Evolutionary conservation across 2,329 filamentous ascomycete species (phyloP).

Genomic region (Aspergillus glaucus): DNA sequence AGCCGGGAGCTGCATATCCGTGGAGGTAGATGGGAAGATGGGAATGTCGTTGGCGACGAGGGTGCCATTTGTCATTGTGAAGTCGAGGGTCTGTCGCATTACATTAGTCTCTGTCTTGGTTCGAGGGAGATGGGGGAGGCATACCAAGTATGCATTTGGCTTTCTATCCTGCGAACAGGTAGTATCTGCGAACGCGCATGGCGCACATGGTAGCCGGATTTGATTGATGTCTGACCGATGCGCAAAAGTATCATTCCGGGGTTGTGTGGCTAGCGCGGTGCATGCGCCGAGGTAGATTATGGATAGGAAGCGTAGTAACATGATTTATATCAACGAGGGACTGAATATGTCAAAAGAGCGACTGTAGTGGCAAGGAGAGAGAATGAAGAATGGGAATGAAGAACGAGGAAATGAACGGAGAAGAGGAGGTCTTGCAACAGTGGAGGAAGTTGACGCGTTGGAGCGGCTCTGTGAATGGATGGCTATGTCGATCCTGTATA

Average conservation of each 20-base stretch:
- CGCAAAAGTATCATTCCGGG: too few species aligned
- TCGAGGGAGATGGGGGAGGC: too few species aligned
- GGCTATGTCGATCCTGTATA: too few species aligned
- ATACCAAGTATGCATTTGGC: slow-evolving; percentile 9
- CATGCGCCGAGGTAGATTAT: background rate
- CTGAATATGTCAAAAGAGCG: too few species aligned
- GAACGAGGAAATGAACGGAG: background rate
- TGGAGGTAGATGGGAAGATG: slow-evolving; percentile 22
- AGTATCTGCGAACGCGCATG: slow-evolving; percentile 12
- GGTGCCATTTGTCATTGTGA: slow-evolving; percentile 20
- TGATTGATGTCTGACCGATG: background rate
- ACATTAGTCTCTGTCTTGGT: background rate
- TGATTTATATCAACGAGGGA: background rate
- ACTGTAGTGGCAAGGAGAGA: too few species aligned
- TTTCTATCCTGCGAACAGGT: slow-evolving; percentile 8
- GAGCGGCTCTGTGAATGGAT: too few species aligned
- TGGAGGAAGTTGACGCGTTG: too few species aligned
- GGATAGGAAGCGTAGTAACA: slow-evolving; percentile 12
- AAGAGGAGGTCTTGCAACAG: background rate
- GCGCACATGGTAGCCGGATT: slow-evolving; percentile 6
- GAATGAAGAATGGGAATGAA: background rate
- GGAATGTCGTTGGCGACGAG: slow-evolving; percentile 23
- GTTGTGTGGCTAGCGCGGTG: too few species aligned
- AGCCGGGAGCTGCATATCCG: slow-evolving; percentile 18
- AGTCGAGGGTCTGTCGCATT: slow-evolving; percentile 18